Evolutionary conservation across 345 rosid genomes (phyloP).

Genomic region (Nasturtium officinale): DNA sequence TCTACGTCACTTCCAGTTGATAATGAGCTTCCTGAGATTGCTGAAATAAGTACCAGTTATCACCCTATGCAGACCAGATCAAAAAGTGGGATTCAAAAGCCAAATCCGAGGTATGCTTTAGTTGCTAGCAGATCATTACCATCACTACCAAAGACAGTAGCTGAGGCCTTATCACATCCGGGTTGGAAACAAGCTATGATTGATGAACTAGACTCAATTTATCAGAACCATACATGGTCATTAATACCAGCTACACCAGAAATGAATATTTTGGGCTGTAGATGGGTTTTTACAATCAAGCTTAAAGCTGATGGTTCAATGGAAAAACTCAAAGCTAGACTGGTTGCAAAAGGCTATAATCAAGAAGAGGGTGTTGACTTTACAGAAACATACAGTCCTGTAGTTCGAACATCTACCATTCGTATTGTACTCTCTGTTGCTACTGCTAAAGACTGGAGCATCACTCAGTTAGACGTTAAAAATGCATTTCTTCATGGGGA

Average conservation of each 20-base stretch:
- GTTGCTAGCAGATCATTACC: background rate
- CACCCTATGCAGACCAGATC: background rate
- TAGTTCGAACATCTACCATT: background rate
- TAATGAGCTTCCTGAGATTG: too few relatives aligned
- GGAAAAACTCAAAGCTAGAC: background rate
- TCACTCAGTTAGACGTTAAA: too few relatives aligned
- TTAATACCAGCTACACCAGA: rapidly evolving
- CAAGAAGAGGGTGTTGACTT: background rate
- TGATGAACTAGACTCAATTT: background rate
- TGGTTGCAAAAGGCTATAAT: background rate
- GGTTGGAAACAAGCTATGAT: background rate
- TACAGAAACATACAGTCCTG: background rate
- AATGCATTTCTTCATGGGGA: background rate
- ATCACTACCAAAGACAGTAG: rapidly evolving
- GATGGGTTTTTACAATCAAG: background rate
- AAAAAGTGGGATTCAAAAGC: background rate
- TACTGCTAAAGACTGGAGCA: rapidly evolving
- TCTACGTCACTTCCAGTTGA: too few relatives aligned
- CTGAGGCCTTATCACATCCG: background rate
- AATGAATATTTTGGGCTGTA: background rate
- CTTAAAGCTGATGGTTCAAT: background rate
- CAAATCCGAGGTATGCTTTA: background rate
- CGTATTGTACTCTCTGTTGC: background rate
- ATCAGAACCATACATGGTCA: background rate
- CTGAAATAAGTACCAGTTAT: too few relatives aligned